These are phyloP conservation scores for Helminthosporium solani DNA, from an alignment of 2,329 filamentous ascomycete genomes.

Conservation along the genomic window DNA sequence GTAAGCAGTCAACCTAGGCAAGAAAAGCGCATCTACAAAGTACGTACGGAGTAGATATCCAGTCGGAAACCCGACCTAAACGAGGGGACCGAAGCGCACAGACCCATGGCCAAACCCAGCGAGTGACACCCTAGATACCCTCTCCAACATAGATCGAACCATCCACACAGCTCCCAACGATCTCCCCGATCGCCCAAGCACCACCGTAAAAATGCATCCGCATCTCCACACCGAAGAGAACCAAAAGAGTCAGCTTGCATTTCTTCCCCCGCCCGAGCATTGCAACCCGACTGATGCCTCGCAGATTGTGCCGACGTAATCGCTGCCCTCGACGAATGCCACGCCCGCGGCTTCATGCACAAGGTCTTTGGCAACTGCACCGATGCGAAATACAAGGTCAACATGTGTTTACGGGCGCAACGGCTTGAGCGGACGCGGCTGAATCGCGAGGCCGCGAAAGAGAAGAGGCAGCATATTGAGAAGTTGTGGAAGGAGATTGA, in stretches of 20 bases:
- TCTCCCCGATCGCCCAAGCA: neutral
- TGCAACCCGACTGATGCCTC: conserved; percentile 4
- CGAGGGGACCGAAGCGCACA: conserved; percentile 19
- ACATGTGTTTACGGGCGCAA: conserved; percentile 78
- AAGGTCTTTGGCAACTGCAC: conserved; percentile 92
- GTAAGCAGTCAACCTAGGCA: neutral
- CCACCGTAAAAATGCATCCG: conserved; percentile 75
- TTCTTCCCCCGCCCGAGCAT: conserved; percentile 1
- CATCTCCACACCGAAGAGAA: conserved; percentile 94
- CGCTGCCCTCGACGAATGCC: conserved; percentile 91
- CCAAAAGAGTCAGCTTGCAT: conserved; percentile 60
- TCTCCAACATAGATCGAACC: no score
- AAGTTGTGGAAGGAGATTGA: conserved; percentile 78
- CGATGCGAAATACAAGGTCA: conserved; percentile 78
- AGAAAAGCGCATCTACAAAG: no score
- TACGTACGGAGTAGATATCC: no score
- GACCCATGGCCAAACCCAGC: no score
- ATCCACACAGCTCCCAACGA: conserved; percentile 11
- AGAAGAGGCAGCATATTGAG: conserved; percentile 71
- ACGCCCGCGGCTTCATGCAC: conserved; percentile 87
- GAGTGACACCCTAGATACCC: neutral
- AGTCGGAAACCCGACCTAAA: no score
- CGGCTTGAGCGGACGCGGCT: conserved; percentile 72
- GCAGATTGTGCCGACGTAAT: conserved; percentile 93
- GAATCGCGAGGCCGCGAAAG: conserved; percentile 70